Conservation (phyloP, 2,329 filamentous ascomycete species). For the Fusarium oligoseptatum region DNA sequence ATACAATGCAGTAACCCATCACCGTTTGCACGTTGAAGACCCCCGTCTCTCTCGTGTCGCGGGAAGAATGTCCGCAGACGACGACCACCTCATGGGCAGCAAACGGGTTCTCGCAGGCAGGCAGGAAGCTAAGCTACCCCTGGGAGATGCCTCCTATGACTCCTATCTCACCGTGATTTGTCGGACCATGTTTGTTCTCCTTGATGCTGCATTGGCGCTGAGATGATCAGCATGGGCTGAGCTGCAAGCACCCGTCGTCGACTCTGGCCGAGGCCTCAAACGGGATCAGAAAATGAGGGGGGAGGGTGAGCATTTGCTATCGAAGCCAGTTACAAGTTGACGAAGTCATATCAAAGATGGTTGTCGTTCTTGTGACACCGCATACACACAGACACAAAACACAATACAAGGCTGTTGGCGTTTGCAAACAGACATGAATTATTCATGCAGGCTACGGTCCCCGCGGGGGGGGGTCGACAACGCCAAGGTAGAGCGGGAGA, state of each 20-base stretch:
- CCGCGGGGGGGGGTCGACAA: background rate
- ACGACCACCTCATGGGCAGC: background rate
- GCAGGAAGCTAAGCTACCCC: background rate
- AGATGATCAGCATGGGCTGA: constrained; percentile 12
- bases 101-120: constrained; percentile 19
- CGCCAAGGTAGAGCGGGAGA: background rate
- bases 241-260: constrained; percentile 23
- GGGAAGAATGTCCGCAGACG: background rate
- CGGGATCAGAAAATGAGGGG: background rate
- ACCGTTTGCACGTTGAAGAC: constrained; percentile 18
- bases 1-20: constrained; percentile 32
- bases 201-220: constrained; percentile 23
- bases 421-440: background rate
- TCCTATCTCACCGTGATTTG: constrained; percentile 17
- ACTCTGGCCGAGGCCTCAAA: constrained; percentile 3
- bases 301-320: background rate
- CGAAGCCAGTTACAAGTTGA: background rate
- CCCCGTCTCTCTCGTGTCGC: constrained; percentile 7
- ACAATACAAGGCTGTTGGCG: background rate
- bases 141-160: background rate
- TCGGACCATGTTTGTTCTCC: constrained; percentile 22
- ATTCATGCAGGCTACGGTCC: background rate
- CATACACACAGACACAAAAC: background rate
- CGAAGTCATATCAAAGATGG: background rate
- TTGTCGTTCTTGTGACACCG: background rate